Percentiles rank a stretch among this genome's conserved stretches.
phyloP scores from a whole-genome alignment of 495 filamentous ascomycete genomes.

The Darksidea phi region DNA sequence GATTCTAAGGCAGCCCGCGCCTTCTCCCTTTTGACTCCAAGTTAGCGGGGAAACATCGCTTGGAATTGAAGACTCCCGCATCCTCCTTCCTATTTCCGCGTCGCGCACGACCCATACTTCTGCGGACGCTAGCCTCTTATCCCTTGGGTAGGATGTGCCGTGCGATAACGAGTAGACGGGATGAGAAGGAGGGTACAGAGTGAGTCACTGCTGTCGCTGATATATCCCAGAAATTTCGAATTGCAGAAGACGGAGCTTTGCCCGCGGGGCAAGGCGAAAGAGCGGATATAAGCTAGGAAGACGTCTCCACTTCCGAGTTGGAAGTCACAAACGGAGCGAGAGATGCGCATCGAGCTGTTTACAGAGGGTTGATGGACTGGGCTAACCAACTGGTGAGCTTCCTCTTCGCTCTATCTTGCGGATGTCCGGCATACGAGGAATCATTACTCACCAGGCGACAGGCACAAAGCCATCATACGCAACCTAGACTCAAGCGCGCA shows the following conservation, averaged over 20 bases:
- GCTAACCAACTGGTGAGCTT: slow-evolving; percentile 12
- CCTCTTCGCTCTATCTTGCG: background rate
- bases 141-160: too few species aligned
- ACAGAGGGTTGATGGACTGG: slow-evolving; percentile 10
- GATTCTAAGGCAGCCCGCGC: too few species aligned
- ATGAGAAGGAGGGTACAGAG: too few species aligned
- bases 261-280: background rate
- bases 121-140: too few species aligned
- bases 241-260: background rate
- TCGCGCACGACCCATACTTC: too few species aligned
- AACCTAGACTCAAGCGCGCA: background rate
- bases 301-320: background rate
- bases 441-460: background rate
- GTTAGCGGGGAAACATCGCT: too few species aligned
- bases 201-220: background rate
- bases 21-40: too few species aligned
- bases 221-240: background rate
- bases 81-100: too few species aligned
- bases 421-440: background rate
- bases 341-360: background rate
- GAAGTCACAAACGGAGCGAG: slow-evolving; percentile 1
- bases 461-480: slow-evolving; percentile 10
- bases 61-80: too few species aligned
- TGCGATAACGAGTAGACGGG: too few species aligned
- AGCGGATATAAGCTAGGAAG: background rate